Evolutionary conservation across 2,329 filamentous ascomycete species (phyloP), one percentile per base, ranked within the genome.

Genomic region (Colletotrichum liaoningense): DNA sequence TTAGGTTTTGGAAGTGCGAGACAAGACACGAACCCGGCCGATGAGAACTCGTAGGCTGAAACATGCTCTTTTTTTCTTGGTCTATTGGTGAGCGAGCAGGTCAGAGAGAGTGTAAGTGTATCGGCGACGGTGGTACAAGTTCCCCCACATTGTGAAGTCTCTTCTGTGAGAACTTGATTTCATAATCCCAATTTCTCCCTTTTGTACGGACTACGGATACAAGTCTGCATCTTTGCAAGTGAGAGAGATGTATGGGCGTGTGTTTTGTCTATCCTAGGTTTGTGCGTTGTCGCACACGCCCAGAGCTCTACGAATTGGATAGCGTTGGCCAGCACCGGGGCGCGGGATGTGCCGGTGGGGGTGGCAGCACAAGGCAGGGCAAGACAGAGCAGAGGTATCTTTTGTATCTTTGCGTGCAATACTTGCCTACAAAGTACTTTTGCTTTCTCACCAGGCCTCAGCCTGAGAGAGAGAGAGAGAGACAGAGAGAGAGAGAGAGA

Each of bases 281-380:
- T n/a, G 42, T 49, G 42, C 42, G 42, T 49, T 49, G 19, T 49
- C 19, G 16, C 33, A 30, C 68, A 62, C 68, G 63, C 68, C 68
- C 68, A 26, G 33, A 67, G 68, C 63, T 70, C 67, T 56, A n/a
- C 46, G 63, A 67, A 62, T 35, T 35, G 33, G 33, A 35, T 67
- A 19, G 42, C 55, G 68, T 67, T 60, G 38, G 54, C 38, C 26
- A 54, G 54, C 42, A 49, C 19, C 42, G 42, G 42, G 38, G 42
- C 19, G 60, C 38, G 60, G 67, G 59, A 69, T 69, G 46, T 46
- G 33, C 68, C 68, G 58, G 64, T 58, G 24, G 58, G 24, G 35
- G 28, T 12, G 33, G 11, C 9, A 33, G 8, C 56, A 7, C 38
- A 42, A 42, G 38, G 38, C 1, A 42, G 38, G 38, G 38, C 38